These are phyloP conservation scores for Cyclanthera cordifolia DNA, from an alignment of 306 rosid species.

Conservation along the genomic window DNA sequence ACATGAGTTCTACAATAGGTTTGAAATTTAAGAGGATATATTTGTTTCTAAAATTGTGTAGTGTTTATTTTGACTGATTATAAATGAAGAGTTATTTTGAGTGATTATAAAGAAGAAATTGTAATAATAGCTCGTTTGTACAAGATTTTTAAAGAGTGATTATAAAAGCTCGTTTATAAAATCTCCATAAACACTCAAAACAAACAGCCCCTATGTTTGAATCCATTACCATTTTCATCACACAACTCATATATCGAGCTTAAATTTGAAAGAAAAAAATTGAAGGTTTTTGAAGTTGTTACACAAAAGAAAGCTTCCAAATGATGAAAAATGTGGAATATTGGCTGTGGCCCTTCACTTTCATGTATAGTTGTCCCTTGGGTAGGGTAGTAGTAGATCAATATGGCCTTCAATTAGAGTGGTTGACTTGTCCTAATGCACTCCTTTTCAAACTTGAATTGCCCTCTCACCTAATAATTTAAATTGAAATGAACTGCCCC, in stretches of 20 bases:
- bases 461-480: constrained; percentile 11
- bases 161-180: no score
- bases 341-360: not conserved
- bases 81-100: no score
- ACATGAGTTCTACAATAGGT: not conserved
- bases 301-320: not conserved
- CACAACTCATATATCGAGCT: not conserved
- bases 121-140: no score
- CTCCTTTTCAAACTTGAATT: constrained; percentile 6
- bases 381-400: not conserved
- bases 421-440: constrained; percentile 13
- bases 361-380: not conserved
- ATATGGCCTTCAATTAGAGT: constrained; percentile 8
- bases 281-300: not conserved
- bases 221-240: not conserved
- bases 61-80: no score
- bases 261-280: not conserved
- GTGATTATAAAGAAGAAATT: no score
- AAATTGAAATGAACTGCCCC: not conserved
- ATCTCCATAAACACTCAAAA: no score
- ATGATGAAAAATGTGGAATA: not conserved
- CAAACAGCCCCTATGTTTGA: not conserved
- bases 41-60: no score
- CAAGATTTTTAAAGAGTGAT: no score
- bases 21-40: no score